These are phyloP conservation scores for Globisporangium viniferum DNA, from an alignment of 352 stramenopile genomes.

Conservation along the genomic window DNA sequence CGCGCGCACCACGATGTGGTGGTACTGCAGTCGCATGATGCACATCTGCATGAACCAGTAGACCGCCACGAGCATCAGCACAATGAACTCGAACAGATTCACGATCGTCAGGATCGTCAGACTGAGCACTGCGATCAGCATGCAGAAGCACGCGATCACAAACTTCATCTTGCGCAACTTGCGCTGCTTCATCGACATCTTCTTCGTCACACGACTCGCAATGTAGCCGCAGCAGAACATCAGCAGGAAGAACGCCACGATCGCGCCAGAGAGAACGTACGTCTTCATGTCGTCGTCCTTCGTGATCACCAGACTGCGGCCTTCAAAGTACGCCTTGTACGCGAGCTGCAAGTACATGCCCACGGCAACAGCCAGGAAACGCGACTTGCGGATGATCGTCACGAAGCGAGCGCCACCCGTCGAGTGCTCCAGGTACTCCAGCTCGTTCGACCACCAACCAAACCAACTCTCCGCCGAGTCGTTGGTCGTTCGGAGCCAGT, in stretches of 20 bases:
- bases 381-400: slow-evolving; percentile 72
- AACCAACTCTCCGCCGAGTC: slow-evolving; percentile 87
- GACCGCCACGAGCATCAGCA: slow-evolving; percentile 64
- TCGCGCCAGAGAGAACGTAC: slow-evolving; percentile 56
- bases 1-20: slow-evolving; percentile 81
- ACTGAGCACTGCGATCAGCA: slow-evolving; percentile 63
- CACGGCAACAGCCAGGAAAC: slow-evolving; percentile 69
- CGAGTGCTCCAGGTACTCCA: slow-evolving; percentile 82
- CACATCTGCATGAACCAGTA: slow-evolving; percentile 88
- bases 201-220: slow-evolving; percentile 84
- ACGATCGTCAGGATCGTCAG: slow-evolving; percentile 65
- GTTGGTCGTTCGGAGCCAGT: slow-evolving; percentile 90
- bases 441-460: slow-evolving; percentile 83
- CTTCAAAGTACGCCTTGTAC: slow-evolving; percentile 80
- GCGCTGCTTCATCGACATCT: slow-evolving; percentile 89
- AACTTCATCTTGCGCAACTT: slow-evolving; percentile 90
- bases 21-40: slow-evolving; percentile 76
- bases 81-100: slow-evolving; percentile 71
- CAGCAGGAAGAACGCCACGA: slow-evolving; percentile 69
- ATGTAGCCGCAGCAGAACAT: slow-evolving; percentile 84
- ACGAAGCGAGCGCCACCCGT: slow-evolving; percentile 59
- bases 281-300: slow-evolving; percentile 47
- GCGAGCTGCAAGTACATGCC: slow-evolving; percentile 80
- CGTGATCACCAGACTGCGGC: slow-evolving; percentile 53
- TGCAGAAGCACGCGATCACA: slow-evolving; percentile 62